Percentiles rank a stretch among this genome's conserved stretches.
phyloP scores from a whole-genome alignment of 352 stramenopile genomes.

The Phytophthora fragariaefolia region DNA sequence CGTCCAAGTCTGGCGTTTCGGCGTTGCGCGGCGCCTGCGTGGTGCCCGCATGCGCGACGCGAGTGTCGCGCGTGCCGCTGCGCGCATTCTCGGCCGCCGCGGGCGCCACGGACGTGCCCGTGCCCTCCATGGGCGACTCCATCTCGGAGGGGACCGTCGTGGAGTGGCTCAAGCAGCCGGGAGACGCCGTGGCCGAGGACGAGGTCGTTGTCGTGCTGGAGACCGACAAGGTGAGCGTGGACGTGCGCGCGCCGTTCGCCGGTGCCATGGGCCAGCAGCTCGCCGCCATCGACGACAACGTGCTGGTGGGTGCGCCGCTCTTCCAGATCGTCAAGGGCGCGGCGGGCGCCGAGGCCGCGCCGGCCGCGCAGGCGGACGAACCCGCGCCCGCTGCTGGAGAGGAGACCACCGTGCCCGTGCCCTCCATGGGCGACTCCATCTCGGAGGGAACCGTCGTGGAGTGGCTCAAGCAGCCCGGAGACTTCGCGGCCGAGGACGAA shows the following conservation, averaged over 20 bases:
- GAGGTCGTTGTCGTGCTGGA: constrained; percentile 99
- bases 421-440: constrained; percentile 95
- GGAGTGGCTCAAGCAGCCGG: constrained; percentile 94
- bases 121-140: constrained; percentile 94
- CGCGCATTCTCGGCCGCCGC: constrained; percentile 49
- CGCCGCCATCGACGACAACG: constrained; percentile 94
- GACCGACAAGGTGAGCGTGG: constrained; percentile 98
- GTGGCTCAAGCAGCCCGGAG: constrained; percentile 92
- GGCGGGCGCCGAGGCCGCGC: constrained; percentile 27
- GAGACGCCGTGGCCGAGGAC: constrained; percentile 94
- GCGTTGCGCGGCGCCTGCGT: constrained; percentile 10
- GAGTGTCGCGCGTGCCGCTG: constrained; percentile 16
- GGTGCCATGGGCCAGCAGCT: constrained; percentile 92
- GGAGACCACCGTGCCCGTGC: constrained; percentile 69
- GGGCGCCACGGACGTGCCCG: constrained; percentile 62
- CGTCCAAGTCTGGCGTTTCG: constrained; percentile 16
- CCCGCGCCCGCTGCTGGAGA: constrained; percentile 36
- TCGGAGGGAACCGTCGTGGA: constrained; percentile 97
- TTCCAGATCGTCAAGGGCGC: constrained; percentile 94
- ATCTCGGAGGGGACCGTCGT: constrained; percentile 98
- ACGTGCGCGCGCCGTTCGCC: constrained; percentile 85
- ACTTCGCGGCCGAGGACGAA: constrained; percentile 94
- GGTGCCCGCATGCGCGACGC: constrained; percentile 1
- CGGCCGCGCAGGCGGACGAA: constrained; percentile 26
- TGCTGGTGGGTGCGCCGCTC: constrained; percentile 93